These are phyloP conservation scores for Oryza longistaminata DNA, from an alignment of 176 grass and related monocot genomes.

Conservation along the genomic window DNA sequence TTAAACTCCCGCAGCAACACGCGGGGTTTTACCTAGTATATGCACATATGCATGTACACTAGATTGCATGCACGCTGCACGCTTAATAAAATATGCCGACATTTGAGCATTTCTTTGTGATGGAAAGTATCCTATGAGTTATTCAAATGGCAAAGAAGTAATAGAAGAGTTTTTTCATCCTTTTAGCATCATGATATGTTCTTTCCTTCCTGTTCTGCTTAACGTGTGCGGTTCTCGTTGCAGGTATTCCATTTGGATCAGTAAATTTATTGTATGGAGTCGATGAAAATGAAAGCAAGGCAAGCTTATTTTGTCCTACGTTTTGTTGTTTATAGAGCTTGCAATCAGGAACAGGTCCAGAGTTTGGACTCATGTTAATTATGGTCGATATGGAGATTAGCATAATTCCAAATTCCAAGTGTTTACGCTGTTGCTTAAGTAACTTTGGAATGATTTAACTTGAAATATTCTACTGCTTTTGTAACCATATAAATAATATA, in stretches of 20 bases:
- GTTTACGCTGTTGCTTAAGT: background rate
- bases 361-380: background rate
- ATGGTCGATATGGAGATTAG: background rate
- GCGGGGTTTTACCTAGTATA: too few relatives aligned
- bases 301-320: constrained; percentile 46
- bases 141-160: background rate
- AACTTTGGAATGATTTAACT: constrained; percentile 6
- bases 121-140: background rate
- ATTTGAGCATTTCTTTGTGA: background rate
- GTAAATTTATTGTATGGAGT: constrained; percentile 88
- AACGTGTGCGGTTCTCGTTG: constrained; percentile 16
- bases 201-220: constrained; percentile 9
- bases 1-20: too few relatives aligned
- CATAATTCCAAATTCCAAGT: background rate
- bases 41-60: too few relatives aligned
- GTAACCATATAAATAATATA: constrained; percentile 9
- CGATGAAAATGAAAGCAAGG: constrained; percentile 98
- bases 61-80: too few relatives aligned
- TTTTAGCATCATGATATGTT: constrained; percentile 24
- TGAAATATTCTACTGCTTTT: constrained; percentile 27
- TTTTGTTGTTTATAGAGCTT: constrained; percentile 3
- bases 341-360: background rate
- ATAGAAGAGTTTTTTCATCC: background rate
- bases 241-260: constrained; percentile 98
- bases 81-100: background rate